Percentiles rank a stretch among this genome's conserved stretches.
These are phyloP conservation scores for Lizonia empirigonia DNA, from an alignment of 2,329 filamentous ascomycete genomes.

Conservation along the genomic window DNA sequence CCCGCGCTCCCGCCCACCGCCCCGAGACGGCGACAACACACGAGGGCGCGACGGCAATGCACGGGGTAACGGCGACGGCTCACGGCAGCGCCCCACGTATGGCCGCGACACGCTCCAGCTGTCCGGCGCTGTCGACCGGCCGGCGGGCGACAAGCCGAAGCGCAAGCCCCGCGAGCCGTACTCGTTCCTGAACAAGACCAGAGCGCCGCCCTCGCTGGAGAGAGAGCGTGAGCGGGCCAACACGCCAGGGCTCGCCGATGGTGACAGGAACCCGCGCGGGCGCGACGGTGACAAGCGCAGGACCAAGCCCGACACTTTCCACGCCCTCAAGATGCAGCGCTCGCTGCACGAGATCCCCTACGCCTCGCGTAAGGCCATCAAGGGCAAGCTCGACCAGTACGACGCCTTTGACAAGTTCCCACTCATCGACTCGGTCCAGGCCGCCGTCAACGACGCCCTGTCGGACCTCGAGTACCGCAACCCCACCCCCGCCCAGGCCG, in stretches of 20 bases:
- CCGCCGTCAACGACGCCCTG: constrained; percentile 78
- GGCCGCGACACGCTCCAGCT: constrained; percentile 54
- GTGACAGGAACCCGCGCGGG: constrained; percentile 12
- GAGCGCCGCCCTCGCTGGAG: constrained; percentile 34
- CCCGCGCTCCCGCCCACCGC: constrained; percentile 15
- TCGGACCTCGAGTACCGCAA: constrained; percentile 74
- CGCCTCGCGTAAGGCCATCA: constrained; percentile 64
- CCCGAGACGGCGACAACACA: constrained; percentile 43
- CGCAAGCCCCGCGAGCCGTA: constrained; percentile 41
- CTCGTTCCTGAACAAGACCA: constrained; percentile 41
- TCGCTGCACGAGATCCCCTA: constrained; percentile 79
- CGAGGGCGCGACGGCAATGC: too few species aligned
- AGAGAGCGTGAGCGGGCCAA: constrained; percentile 14
- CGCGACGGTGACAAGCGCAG: constrained; percentile 32
- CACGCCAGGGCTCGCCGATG: constrained; percentile 12
- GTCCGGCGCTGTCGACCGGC: constrained; percentile 47
- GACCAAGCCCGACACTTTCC: constrained; percentile 61
- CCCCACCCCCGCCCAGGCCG: constrained; percentile 86
- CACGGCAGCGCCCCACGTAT: constrained; percentile 13
- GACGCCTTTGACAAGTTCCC: constrained; percentile 83
- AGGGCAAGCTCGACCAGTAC: constrained; percentile 67
- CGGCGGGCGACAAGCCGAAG: constrained; percentile 26
- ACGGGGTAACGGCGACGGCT: constrained; percentile 9
- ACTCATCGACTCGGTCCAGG: constrained; percentile 72
- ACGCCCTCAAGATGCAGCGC: constrained; percentile 93